These are phyloP conservation scores for Cyclocybe aegerita DNA, from an alignment of 768 basidiomycete species.

Conservation along the genomic window DNA sequence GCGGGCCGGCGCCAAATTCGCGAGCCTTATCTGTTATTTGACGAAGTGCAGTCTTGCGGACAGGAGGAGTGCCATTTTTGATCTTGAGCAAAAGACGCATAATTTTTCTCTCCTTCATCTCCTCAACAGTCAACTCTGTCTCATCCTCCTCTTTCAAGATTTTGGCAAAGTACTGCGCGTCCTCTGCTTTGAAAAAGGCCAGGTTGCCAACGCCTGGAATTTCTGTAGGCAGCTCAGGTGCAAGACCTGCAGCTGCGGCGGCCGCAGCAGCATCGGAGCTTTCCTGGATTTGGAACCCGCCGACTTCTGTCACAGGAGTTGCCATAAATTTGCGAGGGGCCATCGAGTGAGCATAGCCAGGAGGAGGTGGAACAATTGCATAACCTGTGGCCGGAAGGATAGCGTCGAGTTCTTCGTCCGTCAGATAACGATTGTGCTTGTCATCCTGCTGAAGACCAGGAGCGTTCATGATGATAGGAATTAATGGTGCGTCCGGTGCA, in stretches of 20 bases:
- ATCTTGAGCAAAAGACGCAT: constrained; percentile 98
- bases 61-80: constrained; percentile 98
- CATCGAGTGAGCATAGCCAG: constrained; percentile 85
- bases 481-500: constrained; percentile 66
- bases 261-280: constrained; percentile 87
- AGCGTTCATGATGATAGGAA: constrained; percentile 85
- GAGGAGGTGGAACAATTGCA: constrained; percentile 88
- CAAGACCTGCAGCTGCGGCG: constrained; percentile 89
- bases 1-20: constrained; percentile 95
- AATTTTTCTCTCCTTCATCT: constrained; percentile 99
- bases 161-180: constrained; percentile 97
- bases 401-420: constrained; percentile 93
- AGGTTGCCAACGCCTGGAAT: constrained; percentile 97
- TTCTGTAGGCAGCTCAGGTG: constrained; percentile 92
- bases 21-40: constrained; percentile 99
- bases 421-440: constrained; percentile 93
- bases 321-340: constrained; percentile 63
- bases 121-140: constrained; percentile 87
- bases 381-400: constrained; percentile 88
- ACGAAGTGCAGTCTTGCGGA: constrained; percentile 94
- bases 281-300: constrained; percentile 97
- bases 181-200: constrained; percentile 98
- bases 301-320: constrained; percentile 53
- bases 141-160: constrained; percentile 96
- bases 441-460: constrained; percentile 89